Conservation (phyloP, 83 land plant genomes). For the Isoetes engelmannii region DNA sequence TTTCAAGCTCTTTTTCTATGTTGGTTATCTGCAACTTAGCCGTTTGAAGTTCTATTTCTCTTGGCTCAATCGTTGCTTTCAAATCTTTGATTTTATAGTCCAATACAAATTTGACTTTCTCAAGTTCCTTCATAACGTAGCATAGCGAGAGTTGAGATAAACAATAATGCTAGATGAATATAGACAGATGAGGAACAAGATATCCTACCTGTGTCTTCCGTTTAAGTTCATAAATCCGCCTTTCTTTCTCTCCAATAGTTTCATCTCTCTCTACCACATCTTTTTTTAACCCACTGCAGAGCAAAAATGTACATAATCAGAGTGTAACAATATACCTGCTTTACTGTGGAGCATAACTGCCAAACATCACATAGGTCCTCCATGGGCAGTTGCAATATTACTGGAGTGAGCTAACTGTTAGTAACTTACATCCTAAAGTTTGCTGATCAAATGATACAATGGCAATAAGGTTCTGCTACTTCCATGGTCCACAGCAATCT, state of each 20-base stretch:
- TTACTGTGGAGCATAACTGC: too few relatives aligned
- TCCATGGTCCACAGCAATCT: too few relatives aligned
- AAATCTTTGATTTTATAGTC: constrained; percentile 37
- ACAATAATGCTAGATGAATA: not conserved
- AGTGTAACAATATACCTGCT: too few relatives aligned
- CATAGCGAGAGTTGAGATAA: not conserved
- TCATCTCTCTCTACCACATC: constrained; percentile 44
- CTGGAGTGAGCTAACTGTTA: too few relatives aligned
- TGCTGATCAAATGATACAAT: too few relatives aligned
- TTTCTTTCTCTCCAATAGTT: constrained; percentile 37
- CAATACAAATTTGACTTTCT: constrained; percentile 40
- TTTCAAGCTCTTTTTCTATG: constrained; percentile 36
- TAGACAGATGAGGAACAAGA: not conserved
- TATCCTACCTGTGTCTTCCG: constrained; percentile 26
- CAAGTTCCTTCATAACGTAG: constrained; percentile 22
- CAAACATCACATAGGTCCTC: too few relatives aligned
- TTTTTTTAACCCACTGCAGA: constrained; percentile 27
- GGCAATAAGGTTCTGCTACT: too few relatives aligned
- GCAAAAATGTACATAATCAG: not conserved
- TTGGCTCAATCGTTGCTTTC: constrained; percentile 34
- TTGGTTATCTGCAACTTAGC: constrained; percentile 27
- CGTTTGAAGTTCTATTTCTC: constrained; percentile 32
- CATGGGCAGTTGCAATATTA: too few relatives aligned
- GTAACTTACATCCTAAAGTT: too few relatives aligned
- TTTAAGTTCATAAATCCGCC: constrained; percentile 35